phyloP scores from a whole-genome alignment of 2,329 filamentous ascomycete genomes.

The Fusarium albidum region DNA sequence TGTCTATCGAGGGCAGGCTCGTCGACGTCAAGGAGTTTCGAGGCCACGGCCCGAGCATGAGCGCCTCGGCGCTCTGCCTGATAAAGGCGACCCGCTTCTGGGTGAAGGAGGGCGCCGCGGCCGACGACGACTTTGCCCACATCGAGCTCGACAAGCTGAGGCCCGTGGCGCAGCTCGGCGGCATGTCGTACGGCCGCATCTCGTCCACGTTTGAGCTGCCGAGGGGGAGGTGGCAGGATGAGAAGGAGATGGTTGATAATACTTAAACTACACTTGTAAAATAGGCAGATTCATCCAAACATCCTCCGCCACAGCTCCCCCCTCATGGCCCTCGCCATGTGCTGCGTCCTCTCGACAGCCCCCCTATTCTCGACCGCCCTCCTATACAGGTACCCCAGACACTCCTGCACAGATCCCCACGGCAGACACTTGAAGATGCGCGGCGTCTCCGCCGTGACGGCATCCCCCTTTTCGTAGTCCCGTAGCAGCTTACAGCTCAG shows the following conservation, averaged over 20 bases:
- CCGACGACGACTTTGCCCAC: constrained; percentile 32
- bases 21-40: constrained; percentile 41
- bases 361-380: constrained; percentile 50
- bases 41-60: constrained; percentile 32
- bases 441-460: constrained; percentile 27
- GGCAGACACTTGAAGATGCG: constrained; percentile 49
- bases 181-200: constrained; percentile 39
- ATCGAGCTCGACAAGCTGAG: constrained; percentile 36
- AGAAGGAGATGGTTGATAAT: too few species aligned
- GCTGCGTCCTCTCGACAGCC: constrained; percentile 44
- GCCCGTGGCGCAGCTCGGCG: constrained; percentile 37
- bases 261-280: too few species aligned
- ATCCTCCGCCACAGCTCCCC: constrained; percentile 41
- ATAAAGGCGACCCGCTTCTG: constrained; percentile 43
- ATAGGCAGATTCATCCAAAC: too few species aligned
- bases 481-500: constrained; percentile 59
- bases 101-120: constrained; percentile 40
- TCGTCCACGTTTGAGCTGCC: constrained; percentile 39
- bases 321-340: constrained; percentile 42
- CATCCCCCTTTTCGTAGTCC: constrained; percentile 35
- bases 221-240: constrained; percentile 1
- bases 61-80: constrained; percentile 34
- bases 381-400: constrained; percentile 48
- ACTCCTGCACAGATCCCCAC: constrained; percentile 50
- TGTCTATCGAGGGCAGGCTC: constrained; percentile 44